Base-by-base conservation (phyloP, 2,329 filamentous ascomycete species). In the Phoma sp. region DNA sequence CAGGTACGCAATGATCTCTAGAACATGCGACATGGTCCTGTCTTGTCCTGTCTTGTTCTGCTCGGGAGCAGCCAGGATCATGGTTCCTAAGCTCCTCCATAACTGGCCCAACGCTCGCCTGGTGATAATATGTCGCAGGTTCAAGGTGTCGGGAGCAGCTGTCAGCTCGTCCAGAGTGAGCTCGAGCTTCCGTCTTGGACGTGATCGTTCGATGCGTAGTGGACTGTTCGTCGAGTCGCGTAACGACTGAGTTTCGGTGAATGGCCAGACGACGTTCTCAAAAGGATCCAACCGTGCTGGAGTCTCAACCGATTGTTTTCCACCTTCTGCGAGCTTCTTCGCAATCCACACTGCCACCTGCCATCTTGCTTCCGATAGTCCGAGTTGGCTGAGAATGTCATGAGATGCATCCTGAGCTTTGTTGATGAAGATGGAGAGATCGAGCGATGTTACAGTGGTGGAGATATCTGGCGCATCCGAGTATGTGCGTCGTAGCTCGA, bases 1-100 rank as follows among this genome's bases (percentile, higher is more conserved):
- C 15, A 82, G 60, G 36, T 78, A 69, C 6, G 80, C 80, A 35
- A 82, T 76, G 43, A 82, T 76, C 54, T 81, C 77, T 45, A 82
- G 63, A 2, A 81, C 77, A 57, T 77, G 76, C 6, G 76, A 70
- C 70, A 78, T 77, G 15, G 80, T 73, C 6, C 38, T 55, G 7
- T 67, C 53, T 27, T 69, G 59, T 6, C 60, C 55, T 39, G 54
- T 19, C 24, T 57, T 40, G 39, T 47, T 37, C 15, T 55, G 52
- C 52, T 72, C 67, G 3, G 71, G 61, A 22, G 74, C 75, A 17
- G 58, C 63, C 24, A 81, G 38, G n/a, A 80, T 78, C 74, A 81
- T 76, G n/a, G 64, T 64, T 0, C 78, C 80, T 19, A 82, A 61
- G 35, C 73, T 78, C 22, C 72, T 73, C 80, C 80, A 82, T 4